Conservation (phyloP, 495 filamentous ascomycete species). For the Aspergillus heteromorphus region DNA sequence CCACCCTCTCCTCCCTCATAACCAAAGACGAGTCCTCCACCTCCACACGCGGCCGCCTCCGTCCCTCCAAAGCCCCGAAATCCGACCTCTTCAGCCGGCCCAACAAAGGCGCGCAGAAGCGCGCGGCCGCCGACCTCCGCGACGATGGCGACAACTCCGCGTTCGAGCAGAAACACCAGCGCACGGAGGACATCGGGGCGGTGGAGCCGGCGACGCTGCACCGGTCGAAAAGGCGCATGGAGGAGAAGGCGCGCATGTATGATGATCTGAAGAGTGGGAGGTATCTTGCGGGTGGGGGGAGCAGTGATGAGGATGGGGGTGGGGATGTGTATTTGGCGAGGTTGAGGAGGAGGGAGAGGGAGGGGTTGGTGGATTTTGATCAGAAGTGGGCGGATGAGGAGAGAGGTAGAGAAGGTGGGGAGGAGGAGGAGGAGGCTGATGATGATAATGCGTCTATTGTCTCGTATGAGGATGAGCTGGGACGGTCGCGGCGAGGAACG, state of each 20-base stretch:
- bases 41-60: slow-evolving; percentile 50
- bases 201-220: slow-evolving; percentile 43
- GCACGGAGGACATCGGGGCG: slow-evolving; percentile 33
- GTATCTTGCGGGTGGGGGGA: slow-evolving; percentile 34
- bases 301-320: slow-evolving; percentile 45
- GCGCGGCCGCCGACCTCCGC: slow-evolving; percentile 46
- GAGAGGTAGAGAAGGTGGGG: slow-evolving; percentile 32
- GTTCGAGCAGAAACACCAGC: slow-evolving; percentile 29
- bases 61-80: slow-evolving; percentile 60
- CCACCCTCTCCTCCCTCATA: slow-evolving; percentile 69
- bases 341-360: slow-evolving; percentile 38
- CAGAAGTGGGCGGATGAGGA: slow-evolving; percentile 79
- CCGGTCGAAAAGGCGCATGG: slow-evolving; percentile 71
- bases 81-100: slow-evolving; percentile 64
- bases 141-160: slow-evolving; percentile 36
- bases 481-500: slow-evolving; percentile 65
- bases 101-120: slow-evolving; percentile 65
- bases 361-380: slow-evolving; percentile 83
- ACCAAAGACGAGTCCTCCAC: slow-evolving; percentile 34
- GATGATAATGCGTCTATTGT: slow-evolving; percentile 56
- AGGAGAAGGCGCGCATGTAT: slow-evolving; percentile 82
- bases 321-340: slow-evolving; percentile 26
- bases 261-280: slow-evolving; percentile 73
- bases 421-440: slow-evolving; percentile 25
- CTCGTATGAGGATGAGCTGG: slow-evolving; percentile 87